Evolutionary conservation across 108 stramenopile genomes (phyloP).

Genomic region (Nitzschia sp.): DNA sequence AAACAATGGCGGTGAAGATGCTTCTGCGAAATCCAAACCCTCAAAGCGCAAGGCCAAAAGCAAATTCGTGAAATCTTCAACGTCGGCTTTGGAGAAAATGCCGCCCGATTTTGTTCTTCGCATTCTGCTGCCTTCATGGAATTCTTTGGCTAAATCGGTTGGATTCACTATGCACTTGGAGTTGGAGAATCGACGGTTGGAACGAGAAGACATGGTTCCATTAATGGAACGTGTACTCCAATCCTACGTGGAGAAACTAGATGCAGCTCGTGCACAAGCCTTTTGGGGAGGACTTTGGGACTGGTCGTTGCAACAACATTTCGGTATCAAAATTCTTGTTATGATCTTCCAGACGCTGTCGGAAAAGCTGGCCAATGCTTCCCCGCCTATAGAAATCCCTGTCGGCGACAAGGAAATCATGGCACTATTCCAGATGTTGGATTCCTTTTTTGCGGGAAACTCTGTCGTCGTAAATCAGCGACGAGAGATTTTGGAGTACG

Average conservation of each 20-base stretch:
- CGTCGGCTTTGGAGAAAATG: not conserved
- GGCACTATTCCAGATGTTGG: not conserved
- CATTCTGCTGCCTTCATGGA: constrained; percentile 67
- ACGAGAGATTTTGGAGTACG: constrained; percentile 14
- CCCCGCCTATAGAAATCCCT: constrained; percentile 2
- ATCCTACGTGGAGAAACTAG: constrained; percentile 7
- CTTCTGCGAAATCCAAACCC: constrained; percentile 1
- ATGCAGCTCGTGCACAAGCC: not conserved
- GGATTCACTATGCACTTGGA: constrained; percentile 69
- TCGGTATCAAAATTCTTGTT: constrained; percentile 26
- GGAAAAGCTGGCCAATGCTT: not conserved
- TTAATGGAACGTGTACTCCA: constrained; percentile 16
- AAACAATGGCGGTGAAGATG: constrained; percentile 10
- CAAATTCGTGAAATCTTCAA: constrained; percentile 5
- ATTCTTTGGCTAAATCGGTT: constrained; percentile 61
- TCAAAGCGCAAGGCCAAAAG: constrained; percentile 13
- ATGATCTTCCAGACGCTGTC: constrained; percentile 25
- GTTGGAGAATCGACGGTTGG: constrained; percentile 13
- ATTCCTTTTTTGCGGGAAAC: constrained; percentile 15
- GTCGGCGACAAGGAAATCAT: constrained; percentile 22
- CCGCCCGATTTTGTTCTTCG: constrained; percentile 49
- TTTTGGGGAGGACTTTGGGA: constrained; percentile 40
- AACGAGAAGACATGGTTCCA: constrained; percentile 38
- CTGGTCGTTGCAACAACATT: constrained; percentile 11
- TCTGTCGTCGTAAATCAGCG: constrained; percentile 35